A percentile compares a stretch with the other conserved stretches of the same genome.
Conservation (phyloP, 768 basidiomycete species). For the Dendrothele bispora region DNA sequence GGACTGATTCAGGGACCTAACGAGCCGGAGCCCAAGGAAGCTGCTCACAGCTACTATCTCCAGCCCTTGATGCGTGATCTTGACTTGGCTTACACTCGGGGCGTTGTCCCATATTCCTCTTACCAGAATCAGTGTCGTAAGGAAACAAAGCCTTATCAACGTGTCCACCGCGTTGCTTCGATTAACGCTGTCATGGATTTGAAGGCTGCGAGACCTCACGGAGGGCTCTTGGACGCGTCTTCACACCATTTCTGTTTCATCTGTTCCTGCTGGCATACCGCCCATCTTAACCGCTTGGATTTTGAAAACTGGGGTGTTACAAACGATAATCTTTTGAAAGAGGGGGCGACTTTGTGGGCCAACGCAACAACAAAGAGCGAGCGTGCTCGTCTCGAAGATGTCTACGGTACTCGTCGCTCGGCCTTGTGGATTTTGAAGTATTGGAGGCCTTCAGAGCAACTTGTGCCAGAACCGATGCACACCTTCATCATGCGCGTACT, state of each 20-base stretch:
- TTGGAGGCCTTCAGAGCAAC: conserved; percentile 31
- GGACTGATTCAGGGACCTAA: conserved; percentile 8
- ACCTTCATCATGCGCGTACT: conserved; percentile 3
- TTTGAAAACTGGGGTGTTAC: conserved; percentile 14
- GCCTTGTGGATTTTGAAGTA: conserved; percentile 31
- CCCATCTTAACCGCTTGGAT: background rate
- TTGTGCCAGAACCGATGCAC: conserved; percentile 38
- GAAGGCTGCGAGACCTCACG: background rate
- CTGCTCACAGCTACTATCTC: conserved; percentile 7
- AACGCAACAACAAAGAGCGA: conserved; percentile 14
- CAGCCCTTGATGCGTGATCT: conserved; percentile 2
- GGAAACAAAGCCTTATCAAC: background rate
- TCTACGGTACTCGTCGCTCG: conserved; percentile 25
- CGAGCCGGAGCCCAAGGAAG: conserved; percentile 2
- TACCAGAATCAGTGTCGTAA: too few relatives aligned
- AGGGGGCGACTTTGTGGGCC: conserved; percentile 18
- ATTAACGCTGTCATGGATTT: background rate
- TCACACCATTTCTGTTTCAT: background rate
- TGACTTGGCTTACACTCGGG: conserved; percentile 1
- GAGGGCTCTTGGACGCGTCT: background rate
- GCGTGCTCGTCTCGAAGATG: conserved; percentile 15
- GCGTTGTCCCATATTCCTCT: background rate
- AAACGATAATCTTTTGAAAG: conserved; percentile 10
- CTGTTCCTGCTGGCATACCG: conserved; percentile 1
- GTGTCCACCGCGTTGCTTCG: conserved; percentile 4